Conservation (phyloP, 306 rosid genomes). For the Glycine latifolia region DNA sequence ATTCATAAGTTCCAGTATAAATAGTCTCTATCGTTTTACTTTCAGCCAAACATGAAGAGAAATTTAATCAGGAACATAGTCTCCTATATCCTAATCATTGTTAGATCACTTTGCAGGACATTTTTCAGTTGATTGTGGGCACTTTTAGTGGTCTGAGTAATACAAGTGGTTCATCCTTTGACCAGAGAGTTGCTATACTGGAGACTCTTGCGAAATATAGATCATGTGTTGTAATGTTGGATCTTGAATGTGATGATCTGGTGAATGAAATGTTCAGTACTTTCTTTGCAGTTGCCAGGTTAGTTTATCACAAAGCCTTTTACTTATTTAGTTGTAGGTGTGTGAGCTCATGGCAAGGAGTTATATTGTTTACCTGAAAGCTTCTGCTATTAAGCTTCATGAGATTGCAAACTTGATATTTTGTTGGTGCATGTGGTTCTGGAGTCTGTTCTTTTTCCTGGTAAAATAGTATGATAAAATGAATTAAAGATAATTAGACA, state of each 20-base stretch:
- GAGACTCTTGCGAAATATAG: slow-evolving; percentile 96
- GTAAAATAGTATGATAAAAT: background rate
- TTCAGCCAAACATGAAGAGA: slow-evolving; percentile 22
- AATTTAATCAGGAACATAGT: slow-evolving; percentile 33
- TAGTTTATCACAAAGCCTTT: slow-evolving; percentile 46
- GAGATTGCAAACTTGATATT: slow-evolving; percentile 34
- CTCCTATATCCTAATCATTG: slow-evolving; percentile 46
- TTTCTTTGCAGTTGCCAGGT: slow-evolving; percentile 91
- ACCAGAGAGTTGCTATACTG: slow-evolving; percentile 84
- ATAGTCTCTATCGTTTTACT: slow-evolving; percentile 19
- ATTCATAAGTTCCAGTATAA: background rate
- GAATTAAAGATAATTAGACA: slow-evolving; percentile 22
- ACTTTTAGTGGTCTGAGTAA: slow-evolving; percentile 91
- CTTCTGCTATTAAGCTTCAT: slow-evolving; percentile 39
- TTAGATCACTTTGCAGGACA: slow-evolving; percentile 73
- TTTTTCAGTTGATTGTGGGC: slow-evolving; percentile 86
- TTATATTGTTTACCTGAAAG: slow-evolving; percentile 31
- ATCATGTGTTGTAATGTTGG: slow-evolving; percentile 98
- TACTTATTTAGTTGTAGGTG: slow-evolving; percentile 29
- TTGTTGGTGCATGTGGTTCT: slow-evolving; percentile 39
- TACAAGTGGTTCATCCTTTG: slow-evolving; percentile 81
- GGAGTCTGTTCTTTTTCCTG: slow-evolving; percentile 39
- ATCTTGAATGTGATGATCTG: slow-evolving; percentile 95
- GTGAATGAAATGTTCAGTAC: slow-evolving; percentile 95
- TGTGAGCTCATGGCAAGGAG: slow-evolving; percentile 23